A percentile compares a stretch with the other conserved stretches of the same genome.
phyloP scores from a whole-genome alignment of 495 filamentous ascomycete genomes.

The Pseudomonodictys pantanalensis region DNA sequence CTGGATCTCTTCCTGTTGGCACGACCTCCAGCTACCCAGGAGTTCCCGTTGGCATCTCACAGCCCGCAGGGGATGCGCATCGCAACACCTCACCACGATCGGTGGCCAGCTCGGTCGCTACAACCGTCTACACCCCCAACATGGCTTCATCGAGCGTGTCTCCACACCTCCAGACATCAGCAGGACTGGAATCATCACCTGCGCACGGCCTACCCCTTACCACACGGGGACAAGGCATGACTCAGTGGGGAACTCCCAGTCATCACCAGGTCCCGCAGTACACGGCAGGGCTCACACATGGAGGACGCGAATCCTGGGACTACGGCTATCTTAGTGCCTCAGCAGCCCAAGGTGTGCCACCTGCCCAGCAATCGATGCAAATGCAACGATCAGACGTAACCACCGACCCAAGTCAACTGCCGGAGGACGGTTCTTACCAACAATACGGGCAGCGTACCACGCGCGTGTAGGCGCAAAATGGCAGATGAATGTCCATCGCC shows the following conservation, averaged over 20 bases:
- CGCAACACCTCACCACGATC: slow-evolving; percentile 31
- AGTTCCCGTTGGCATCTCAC: slow-evolving; percentile 18
- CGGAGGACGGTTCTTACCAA: slow-evolving; percentile 28
- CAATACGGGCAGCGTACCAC: slow-evolving; percentile 34
- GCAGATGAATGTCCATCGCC: background rate
- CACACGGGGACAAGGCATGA: slow-evolving; percentile 26
- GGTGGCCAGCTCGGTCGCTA: slow-evolving; percentile 22
- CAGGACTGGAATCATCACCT: slow-evolving; percentile 33
- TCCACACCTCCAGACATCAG: slow-evolving; percentile 29
- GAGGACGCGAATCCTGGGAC: slow-evolving; percentile 29
- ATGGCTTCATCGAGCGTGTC: slow-evolving; percentile 30
- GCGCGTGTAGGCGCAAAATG: slow-evolving; percentile 15
- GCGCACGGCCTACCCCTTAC: slow-evolving; percentile 25
- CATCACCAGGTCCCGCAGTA: slow-evolving; percentile 30
- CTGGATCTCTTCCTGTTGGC: slow-evolving; percentile 37
- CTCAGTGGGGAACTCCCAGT: slow-evolving; percentile 25
- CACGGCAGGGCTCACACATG: slow-evolving; percentile 12
- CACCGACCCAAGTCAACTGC: slow-evolving; percentile 21
- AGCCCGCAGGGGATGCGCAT: slow-evolving; percentile 6
- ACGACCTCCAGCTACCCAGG: slow-evolving; percentile 23
- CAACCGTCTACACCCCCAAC: slow-evolving; percentile 25
- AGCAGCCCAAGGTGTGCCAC: slow-evolving; percentile 23
- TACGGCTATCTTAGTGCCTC: slow-evolving; percentile 26
- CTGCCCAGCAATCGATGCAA: slow-evolving; percentile 31
- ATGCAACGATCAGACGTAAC: slow-evolving; percentile 30